Conservation (phyloP, 1,284 basidiomycete species). For the Sanghuangporus baumii region DNA sequence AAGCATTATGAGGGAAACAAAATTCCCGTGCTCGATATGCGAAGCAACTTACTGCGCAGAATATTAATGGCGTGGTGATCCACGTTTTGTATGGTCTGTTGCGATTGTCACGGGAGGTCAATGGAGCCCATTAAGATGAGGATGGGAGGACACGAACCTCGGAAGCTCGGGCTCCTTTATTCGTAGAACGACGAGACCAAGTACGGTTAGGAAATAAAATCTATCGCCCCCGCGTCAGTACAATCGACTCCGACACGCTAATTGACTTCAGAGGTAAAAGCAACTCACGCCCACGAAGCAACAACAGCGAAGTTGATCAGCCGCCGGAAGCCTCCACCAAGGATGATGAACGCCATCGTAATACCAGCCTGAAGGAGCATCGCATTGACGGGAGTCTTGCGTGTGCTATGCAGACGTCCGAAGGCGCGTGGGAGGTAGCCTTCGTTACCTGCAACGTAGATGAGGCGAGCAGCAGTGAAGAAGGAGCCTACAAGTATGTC, state of each 20-base stretch:
- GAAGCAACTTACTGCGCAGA: slow-evolving; percentile 67
- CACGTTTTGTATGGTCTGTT: slow-evolving; percentile 85
- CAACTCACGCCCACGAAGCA: slow-evolving; percentile 64
- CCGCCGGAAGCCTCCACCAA: slow-evolving; percentile 85
- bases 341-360: slow-evolving; percentile 70
- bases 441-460: slow-evolving; percentile 87
- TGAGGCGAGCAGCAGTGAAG: slow-evolving; percentile 80
- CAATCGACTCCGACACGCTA: neutral
- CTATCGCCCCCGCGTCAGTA: slow-evolving; percentile 1
- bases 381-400: slow-evolving; percentile 84
- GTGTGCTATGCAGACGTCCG: slow-evolving; percentile 63
- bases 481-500: slow-evolving; percentile 50
- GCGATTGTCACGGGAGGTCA: too few species aligned
- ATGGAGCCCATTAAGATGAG: too few species aligned
- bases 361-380: slow-evolving; percentile 72
- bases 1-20: neutral
- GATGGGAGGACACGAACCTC: slow-evolving; percentile 39
- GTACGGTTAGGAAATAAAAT: slow-evolving; percentile 87
- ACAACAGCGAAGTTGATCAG: slow-evolving; percentile 88
- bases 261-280: neutral
- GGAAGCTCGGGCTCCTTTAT: slow-evolving; percentile 89
- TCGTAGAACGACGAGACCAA: slow-evolving; percentile 84
- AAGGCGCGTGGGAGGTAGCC: slow-evolving; percentile 83
- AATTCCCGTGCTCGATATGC: neutral
- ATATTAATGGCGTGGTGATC: slow-evolving; percentile 86